phyloP scores from a whole-genome alignment of 179 eudicot species.

The Silene coronaria region DNA sequence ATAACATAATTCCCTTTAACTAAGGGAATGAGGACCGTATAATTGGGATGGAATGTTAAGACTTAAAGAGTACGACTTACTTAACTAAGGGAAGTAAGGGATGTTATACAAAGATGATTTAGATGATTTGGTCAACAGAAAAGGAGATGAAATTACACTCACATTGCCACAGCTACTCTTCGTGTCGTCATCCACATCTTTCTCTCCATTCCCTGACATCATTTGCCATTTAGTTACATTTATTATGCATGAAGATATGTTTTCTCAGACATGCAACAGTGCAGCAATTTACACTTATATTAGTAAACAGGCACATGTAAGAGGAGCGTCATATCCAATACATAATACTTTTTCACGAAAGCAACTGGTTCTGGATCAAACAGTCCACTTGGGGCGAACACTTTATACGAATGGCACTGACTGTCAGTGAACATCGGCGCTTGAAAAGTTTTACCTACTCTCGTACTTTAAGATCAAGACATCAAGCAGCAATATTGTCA shows the following conservation, averaged over 20 bases:
- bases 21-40: too few species aligned
- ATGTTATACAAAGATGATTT: too few species aligned
- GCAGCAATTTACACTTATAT: neutral
- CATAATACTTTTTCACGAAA: neutral
- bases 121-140: neutral
- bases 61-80: too few species aligned
- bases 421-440: neutral
- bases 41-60: too few species aligned
- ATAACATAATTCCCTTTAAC: too few species aligned
- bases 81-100: too few species aligned
- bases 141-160: conserved; percentile 8
- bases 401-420: neutral
- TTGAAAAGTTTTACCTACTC: neutral
- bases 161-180: conserved; percentile 11
- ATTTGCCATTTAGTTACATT: conserved; percentile 9
- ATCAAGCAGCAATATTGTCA: neutral
- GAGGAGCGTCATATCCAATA: neutral
- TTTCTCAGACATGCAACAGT: neutral
- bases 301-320: neutral
- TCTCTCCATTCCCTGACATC: conserved; percentile 15
- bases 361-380: neutral
- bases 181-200: conserved; percentile 12
- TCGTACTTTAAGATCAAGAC: neutral
- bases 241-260: neutral
- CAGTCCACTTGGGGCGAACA: neutral